phyloP scores from a whole-genome alignment of 1,284 basidiomycete genomes.

The Xerocomus minutiporus region DNA sequence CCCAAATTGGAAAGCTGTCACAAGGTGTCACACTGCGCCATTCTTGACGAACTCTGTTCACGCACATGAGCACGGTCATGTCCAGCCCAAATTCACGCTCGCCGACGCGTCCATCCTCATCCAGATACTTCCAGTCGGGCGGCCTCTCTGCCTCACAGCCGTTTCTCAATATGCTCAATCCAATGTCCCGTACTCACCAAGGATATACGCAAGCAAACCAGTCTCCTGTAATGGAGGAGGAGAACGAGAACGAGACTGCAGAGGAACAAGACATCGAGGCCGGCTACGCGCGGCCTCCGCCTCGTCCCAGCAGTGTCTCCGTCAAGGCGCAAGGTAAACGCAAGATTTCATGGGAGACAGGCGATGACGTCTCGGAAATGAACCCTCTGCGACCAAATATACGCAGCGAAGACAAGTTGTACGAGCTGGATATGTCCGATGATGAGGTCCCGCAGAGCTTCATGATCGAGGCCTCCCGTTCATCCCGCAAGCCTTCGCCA shows the following conservation, averaged over 20 bases:
- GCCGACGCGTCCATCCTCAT: constrained; percentile 21
- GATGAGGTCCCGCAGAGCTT: constrained; percentile 80
- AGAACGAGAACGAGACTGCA: constrained; percentile 41
- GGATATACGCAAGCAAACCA: constrained; percentile 68
- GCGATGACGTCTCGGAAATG: constrained; percentile 48
- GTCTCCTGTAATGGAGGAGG: constrained; percentile 62
- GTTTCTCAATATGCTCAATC: constrained; percentile 79
- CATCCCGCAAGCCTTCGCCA: constrained; percentile 30
- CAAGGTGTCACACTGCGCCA: constrained; percentile 23
- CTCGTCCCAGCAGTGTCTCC: constrained; percentile 17
- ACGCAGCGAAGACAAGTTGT: constrained; percentile 53
- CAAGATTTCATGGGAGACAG: constrained; percentile 50
- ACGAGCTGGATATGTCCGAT: constrained; percentile 62
- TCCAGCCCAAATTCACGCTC: constrained; percentile 12
- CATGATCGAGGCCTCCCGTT: constrained; percentile 62
- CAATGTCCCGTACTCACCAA: constrained; percentile 65
- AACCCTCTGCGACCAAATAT: constrained; percentile 61
- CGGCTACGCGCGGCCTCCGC: constrained; percentile 36
- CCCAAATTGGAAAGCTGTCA: constrained; percentile 13
- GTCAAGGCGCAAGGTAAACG: constrained; percentile 45
- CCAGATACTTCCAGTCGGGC: constrained; percentile 33
- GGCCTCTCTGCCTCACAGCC: constrained; percentile 55
- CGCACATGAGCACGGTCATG: constrained; percentile 13
- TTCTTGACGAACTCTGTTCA: constrained; percentile 17
- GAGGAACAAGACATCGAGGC: constrained; percentile 51